These are phyloP conservation scores for Metarhizium rileyi DNA, from an alignment of 2,329 filamentous ascomycete genomes.

Conservation along the genomic window DNA sequence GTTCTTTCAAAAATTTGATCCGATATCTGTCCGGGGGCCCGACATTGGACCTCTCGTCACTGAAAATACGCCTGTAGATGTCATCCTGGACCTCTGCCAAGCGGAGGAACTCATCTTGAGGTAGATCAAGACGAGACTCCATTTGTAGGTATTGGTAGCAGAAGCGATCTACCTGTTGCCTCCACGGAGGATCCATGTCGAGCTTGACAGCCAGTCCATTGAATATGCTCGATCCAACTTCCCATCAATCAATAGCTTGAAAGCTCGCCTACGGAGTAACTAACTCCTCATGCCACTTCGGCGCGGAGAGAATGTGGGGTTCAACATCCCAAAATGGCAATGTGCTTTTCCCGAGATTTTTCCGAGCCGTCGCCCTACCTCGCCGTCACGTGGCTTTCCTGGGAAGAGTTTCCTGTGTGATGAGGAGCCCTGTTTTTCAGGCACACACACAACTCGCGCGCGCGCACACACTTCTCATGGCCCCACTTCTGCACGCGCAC, in stretches of 20 bases:
- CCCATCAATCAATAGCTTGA: not conserved
- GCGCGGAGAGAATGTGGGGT: not conserved
- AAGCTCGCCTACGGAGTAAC: not conserved
- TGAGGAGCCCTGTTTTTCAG: not conserved
- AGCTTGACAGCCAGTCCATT: not conserved
- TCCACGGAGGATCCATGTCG: constrained; percentile 1
- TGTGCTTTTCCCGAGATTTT: not conserved
- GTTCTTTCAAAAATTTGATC: constrained; percentile 60
- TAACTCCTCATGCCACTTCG: not conserved
- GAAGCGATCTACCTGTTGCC: constrained; percentile 37
- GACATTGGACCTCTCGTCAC: constrained; percentile 41
- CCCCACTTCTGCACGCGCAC: not conserved
- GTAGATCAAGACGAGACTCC: constrained; percentile 55
- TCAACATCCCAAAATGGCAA: not conserved
- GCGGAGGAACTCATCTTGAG: constrained; percentile 47
- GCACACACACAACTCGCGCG: too few relatives aligned
- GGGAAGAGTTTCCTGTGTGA: not conserved
- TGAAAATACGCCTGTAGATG: constrained; percentile 59
- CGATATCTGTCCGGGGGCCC: constrained; percentile 62
- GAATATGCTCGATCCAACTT: not conserved
- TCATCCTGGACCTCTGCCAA: constrained; percentile 52
- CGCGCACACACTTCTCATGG: not conserved
- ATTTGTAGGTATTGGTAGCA: constrained; percentile 74
- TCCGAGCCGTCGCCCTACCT: not conserved
- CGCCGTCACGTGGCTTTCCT: not conserved